These are phyloP conservation scores for Whalleya microplaca DNA, from an alignment of 2,329 filamentous ascomycete species.

Conservation along the genomic window DNA sequence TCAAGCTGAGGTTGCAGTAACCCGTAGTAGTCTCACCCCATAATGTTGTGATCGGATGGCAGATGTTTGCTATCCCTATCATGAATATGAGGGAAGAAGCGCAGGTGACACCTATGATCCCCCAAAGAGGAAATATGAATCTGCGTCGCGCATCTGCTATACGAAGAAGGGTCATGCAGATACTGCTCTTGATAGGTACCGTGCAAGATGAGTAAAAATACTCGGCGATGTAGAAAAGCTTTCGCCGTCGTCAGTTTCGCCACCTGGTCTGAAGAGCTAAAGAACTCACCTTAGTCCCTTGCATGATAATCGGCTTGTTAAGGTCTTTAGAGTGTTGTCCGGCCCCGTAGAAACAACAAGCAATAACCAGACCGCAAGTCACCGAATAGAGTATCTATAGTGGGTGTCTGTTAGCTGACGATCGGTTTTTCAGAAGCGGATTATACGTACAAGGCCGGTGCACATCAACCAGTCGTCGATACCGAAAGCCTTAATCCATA, in stretches of 20 bases:
- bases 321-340: conserved; percentile 29
- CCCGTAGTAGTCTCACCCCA: conserved; percentile 35
- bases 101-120: conserved; percentile 27
- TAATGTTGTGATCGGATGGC: conserved; percentile 36
- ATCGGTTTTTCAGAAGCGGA: neutral
- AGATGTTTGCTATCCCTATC: conserved; percentile 35
- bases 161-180: conserved; percentile 37
- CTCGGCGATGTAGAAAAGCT: conserved; percentile 44
- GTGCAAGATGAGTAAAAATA: conserved; percentile 42
- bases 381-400: conserved; percentile 33
- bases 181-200: conserved; percentile 35
- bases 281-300: conserved; percentile 27
- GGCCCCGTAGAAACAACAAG: conserved; percentile 33
- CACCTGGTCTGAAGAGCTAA: neutral
- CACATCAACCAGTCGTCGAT: conserved; percentile 33
- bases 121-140: conserved; percentile 33
- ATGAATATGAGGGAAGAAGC: conserved; percentile 35
- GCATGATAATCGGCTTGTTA: conserved; percentile 16
- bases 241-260: conserved; percentile 3
- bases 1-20: conserved; percentile 33
- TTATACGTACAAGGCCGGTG: conserved; percentile 30
- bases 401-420: conserved; percentile 3
- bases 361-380: conserved; percentile 32
- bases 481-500: conserved; percentile 32
- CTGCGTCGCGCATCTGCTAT: conserved; percentile 35